Evolutionary conservation across 176 grass and related monocot species (phyloP), one percentile per base, ranked within the genome.

Genomic region (Oryza brachyantha): DNA sequence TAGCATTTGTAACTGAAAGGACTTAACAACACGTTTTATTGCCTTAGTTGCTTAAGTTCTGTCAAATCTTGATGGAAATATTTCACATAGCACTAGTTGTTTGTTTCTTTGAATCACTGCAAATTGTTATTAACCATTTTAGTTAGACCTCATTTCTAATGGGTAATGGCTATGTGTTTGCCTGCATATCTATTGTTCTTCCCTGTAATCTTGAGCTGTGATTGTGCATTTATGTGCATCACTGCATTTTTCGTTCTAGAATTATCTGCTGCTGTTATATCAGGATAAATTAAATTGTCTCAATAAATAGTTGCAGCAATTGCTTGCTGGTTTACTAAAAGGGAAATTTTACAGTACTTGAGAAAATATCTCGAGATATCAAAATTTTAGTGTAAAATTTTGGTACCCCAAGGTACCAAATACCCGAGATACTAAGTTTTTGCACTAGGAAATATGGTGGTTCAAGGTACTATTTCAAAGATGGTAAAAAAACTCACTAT

Each of bases 281-380:
- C 19, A 83, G 61, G 61, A 83, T 67, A 67, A 38, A 16, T 61
- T 31, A 67, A 16, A 9, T 36, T 68, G 21, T 70, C 31, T 54
- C 38, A 65, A 52, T 14, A 54, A 27, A 55, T 64, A 54, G 3
- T n/a, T n/a, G n/a, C 40, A 38, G 29, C 10, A 57, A 13, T 2
- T 57, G 36, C 6, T 48, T 19, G 3, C 40, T 68, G 35, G 35
- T 83, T 83, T 68, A 59, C 26, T 68, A n/a, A n/a, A n/a, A n/a
- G n/a, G n/a, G n/a, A n/a, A n/a, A n/a, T n/a, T n/a, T n/a, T n/a
- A n/a, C n/a, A n/a, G n/a, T n/a, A n/a, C n/a, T n/a, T n/a, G n/a
- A n/a, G 24, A 10, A 75, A 76, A 38, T 76, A 59, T 25, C n/a
- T n/a, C n/a, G n/a, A n/a, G n/a, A n/a, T n/a, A n/a, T n/a, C n/a